A percentile compares a stretch with the other conserved stretches of the same genome.
Conservation (phyloP, 75 land plant species). For the Sequoiadendron giganteum region DNA sequence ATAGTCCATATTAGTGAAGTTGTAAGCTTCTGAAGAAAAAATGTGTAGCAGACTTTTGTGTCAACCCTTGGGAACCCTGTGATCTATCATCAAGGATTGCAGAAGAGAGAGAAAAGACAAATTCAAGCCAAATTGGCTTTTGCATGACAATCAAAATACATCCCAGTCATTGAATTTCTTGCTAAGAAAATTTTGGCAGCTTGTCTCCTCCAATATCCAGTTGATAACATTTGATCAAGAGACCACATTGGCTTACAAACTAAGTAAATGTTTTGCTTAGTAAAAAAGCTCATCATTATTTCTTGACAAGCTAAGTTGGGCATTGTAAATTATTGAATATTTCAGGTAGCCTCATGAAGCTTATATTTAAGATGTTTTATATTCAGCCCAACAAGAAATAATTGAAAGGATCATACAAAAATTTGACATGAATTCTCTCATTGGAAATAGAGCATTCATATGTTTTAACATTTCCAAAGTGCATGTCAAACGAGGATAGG, state of each 20-base stretch:
- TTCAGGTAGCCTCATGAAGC: not conserved
- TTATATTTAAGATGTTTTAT: not conserved
- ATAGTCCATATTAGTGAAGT: too few relatives aligned
- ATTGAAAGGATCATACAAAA: not conserved
- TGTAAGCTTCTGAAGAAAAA: too few relatives aligned
- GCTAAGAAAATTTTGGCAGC: not conserved
- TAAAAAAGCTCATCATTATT: not conserved
- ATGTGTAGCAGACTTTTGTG: too few relatives aligned
- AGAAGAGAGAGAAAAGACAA: too few relatives aligned
- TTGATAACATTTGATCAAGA: not conserved
- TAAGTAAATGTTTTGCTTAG: not conserved
- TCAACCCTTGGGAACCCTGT: too few relatives aligned
- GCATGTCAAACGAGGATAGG: not conserved
- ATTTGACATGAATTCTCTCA: not conserved
- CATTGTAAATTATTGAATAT: not conserved
- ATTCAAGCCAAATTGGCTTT: not conserved
- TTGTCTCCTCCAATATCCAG: not conserved
- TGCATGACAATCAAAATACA: not conserved
- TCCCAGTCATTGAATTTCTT: not conserved
- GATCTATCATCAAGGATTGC: too few relatives aligned
- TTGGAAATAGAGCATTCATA: not conserved
- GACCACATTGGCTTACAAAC: not conserved
- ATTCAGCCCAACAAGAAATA: not conserved
- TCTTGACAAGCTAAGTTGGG: not conserved
- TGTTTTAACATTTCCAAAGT: not conserved